Base-by-base conservation (phyloP, 1,284 basidiomycete genomes). In the Thecaphora thlaspeos region DNA sequence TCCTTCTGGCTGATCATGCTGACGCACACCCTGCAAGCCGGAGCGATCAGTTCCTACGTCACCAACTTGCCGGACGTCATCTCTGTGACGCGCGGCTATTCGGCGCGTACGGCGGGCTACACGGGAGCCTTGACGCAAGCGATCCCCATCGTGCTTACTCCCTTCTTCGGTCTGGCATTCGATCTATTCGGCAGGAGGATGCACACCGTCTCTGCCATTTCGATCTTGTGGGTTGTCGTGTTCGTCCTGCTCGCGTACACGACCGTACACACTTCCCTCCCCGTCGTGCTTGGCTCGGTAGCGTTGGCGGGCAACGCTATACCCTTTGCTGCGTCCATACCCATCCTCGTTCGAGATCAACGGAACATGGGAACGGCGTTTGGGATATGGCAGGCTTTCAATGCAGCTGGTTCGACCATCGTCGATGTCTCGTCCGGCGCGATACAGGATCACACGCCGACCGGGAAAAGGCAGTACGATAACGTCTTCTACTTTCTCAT, bases 101-200 rank as follows among this genome's bases (percentile, higher is more conserved):
- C 73, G 2, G 74, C 55, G n/a, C 68, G 77, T 15, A 73, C 76
- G 2, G 80, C 81, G 2, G 81, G 81, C 10, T 82, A 81, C 63
- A 81, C 79, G 41, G 59, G 71, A 1, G 73, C 78, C 0, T 55
- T 81, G 18, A 76, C 78, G 17, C 72, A 78, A 45, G 68, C 81
- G 28, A 78, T 81, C n/a, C 80, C 80, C 1, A 81, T 81, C 49
- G 70, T 81, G 12, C 63, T 81, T 32, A 80, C 79, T 0, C 80
- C 81, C 0, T 30, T 71, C 0, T 76, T 78, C 59, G 56, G 74
- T 18, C 69, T 79, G 43, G 55, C 70, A 49, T 68, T 65, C 19
- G 69, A 71, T 44, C 39, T 50, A 15, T 60, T 51, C 34, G 64
- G 68, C 3, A 41, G 47, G 18, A 52, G 68, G 12, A 71, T 76